A percentile compares a stretch with the other conserved stretches of the same genome.
These are phyloP conservation scores for Xylaria sp. DNA, from an alignment of 2,329 filamentous ascomycete genomes.

Conservation along the genomic window DNA sequence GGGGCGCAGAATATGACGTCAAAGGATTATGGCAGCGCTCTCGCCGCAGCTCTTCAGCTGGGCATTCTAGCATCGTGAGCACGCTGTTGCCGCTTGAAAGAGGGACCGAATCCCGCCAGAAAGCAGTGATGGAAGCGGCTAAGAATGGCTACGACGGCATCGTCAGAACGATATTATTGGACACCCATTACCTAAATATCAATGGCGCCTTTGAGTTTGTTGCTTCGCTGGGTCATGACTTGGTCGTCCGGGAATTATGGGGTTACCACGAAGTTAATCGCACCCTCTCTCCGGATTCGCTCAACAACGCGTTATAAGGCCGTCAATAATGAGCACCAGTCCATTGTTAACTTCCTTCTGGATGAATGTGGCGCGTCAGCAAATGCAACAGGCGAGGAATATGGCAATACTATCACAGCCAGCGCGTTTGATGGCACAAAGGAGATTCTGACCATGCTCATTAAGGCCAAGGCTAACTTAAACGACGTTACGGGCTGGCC, in stretches of 20 bases:
- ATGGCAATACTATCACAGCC: conserved; percentile 4
- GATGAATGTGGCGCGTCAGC: background rate
- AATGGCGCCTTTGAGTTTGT: background rate
- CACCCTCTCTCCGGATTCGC: background rate
- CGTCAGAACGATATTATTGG: background rate
- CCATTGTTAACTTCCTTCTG: conserved; percentile 2
- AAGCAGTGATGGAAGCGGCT: conserved; percentile 4
- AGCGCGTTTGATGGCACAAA: conserved; percentile 9
- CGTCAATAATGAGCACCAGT: background rate
- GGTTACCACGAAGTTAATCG: background rate
- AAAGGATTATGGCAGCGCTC: conserved; percentile 7
- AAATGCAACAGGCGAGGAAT: conserved; percentile 12
- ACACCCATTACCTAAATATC: background rate
- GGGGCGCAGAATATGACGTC: background rate
- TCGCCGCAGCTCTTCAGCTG: conserved; percentile 13
- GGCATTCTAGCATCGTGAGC: background rate
- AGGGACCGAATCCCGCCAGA: background rate
- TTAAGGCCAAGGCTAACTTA: background rate
- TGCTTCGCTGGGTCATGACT: conserved; percentile 4
- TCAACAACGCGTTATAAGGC: conserved; percentile 9
- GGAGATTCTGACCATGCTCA: conserved; percentile 1
- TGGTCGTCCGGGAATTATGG: conserved; percentile 7
- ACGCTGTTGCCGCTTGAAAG: background rate
- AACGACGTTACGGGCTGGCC: background rate
- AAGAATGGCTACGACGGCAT: background rate